These are phyloP conservation scores for Tremellales sp. DNA, from an alignment of 1,284 basidiomycete genomes.

Conservation along the genomic window DNA sequence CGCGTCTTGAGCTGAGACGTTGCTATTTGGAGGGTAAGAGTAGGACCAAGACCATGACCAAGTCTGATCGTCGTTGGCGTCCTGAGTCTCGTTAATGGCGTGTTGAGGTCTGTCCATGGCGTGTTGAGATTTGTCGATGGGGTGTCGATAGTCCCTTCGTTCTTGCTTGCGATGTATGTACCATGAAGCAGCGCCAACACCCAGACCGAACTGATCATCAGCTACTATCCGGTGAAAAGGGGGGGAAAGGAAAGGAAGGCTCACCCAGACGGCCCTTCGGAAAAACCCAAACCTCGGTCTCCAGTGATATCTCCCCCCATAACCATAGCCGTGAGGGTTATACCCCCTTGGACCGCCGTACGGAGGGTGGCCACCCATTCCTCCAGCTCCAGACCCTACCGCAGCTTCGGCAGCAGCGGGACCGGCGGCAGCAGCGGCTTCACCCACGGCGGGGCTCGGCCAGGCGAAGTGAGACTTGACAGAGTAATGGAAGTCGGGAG, in stretches of 20 bases:
- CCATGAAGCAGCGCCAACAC: constrained; percentile 9
- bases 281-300: constrained; percentile 1
- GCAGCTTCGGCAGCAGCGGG: constrained; percentile 6
- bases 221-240: not conserved
- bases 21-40: too few relatives aligned
- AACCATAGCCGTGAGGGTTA: constrained; percentile 4
- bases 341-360: too few relatives aligned
- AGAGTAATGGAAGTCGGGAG: constrained; percentile 8
- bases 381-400: not conserved
- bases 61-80: too few relatives aligned
- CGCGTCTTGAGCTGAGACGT: too few relatives aligned
- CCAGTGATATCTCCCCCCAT: not conserved
- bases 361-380: constrained; percentile 1
- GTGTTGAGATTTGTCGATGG: too few relatives aligned
- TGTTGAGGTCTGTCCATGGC: too few relatives aligned
- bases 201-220: constrained; percentile 13
- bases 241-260: not conserved
- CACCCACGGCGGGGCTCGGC: too few relatives aligned
- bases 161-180: constrained; percentile 9
- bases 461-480: constrained; percentile 10
- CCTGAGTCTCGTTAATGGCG: too few relatives aligned
- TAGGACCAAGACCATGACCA: too few relatives aligned
- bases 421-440: not conserved
- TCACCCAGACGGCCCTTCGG: constrained; percentile 15
- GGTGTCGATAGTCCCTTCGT: too few relatives aligned